Conservation (phyloP, 169 alveolate species). For the Condylostoma magnum region DNA sequence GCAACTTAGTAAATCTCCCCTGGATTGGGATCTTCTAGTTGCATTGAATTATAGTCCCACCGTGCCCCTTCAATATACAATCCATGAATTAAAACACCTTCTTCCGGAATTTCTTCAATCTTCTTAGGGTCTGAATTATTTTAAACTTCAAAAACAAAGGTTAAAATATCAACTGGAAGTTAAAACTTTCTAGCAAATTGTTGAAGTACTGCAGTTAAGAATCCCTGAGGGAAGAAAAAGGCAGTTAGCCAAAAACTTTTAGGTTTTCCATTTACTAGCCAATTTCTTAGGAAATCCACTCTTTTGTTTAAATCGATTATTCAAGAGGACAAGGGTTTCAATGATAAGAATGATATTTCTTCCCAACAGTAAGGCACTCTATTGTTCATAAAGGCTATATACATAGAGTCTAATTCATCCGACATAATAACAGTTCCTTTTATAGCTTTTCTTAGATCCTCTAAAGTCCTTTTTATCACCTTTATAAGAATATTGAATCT, state of each 20-base stretch:
- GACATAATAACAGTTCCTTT: slow-evolving; percentile 83
- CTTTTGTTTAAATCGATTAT: slow-evolving; percentile 75
- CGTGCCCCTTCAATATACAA: slow-evolving; percentile 87
- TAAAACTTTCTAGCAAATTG: slow-evolving; percentile 70
- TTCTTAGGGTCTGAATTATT: slow-evolving; percentile 53
- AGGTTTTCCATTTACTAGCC: slow-evolving; percentile 81
- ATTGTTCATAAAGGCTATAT: slow-evolving; percentile 68
- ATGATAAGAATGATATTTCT: slow-evolving; percentile 74
- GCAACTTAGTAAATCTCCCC: slow-evolving; percentile 57
- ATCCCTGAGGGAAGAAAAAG: slow-evolving; percentile 88
- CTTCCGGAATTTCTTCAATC: slow-evolving; percentile 61
- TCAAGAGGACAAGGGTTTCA: slow-evolving; percentile 83
- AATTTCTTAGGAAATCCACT: slow-evolving; percentile 71
- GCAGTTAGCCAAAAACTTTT: slow-evolving; percentile 83
- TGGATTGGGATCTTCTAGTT: slow-evolving; percentile 66
- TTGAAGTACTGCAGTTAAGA: slow-evolving; percentile 83
- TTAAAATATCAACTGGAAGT: slow-evolving; percentile 79
- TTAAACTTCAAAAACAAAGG: slow-evolving; percentile 68
- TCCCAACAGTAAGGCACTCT: slow-evolving; percentile 63
- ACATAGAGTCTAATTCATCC: slow-evolving; percentile 81
- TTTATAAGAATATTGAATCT: slow-evolving; percentile 61
- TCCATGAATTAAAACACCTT: slow-evolving; percentile 88
- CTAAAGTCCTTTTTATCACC: slow-evolving; percentile 54
- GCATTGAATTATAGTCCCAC: slow-evolving; percentile 70
- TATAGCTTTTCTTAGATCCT: slow-evolving; percentile 75